Evolutionary conservation across 2,329 filamentous ascomycete species (phyloP).

Genomic region (Sporothrix globosa): DNA sequence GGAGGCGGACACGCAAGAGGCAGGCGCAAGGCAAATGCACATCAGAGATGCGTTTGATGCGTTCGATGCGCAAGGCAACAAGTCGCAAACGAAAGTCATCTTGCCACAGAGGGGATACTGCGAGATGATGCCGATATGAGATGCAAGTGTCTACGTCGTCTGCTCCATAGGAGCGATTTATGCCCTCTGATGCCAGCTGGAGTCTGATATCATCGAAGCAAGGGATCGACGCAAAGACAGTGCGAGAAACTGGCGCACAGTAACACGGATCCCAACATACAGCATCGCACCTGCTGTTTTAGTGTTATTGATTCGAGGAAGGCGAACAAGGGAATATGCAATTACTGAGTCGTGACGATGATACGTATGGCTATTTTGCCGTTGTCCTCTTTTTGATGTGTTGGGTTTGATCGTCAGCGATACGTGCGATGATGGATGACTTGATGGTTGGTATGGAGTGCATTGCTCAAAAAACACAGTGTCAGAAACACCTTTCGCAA

Average conservation of each 20-base stretch:
- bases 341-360: no score
- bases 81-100: constrained; percentile 9
- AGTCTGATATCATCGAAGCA: constrained; percentile 2
- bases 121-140: constrained; percentile 6
- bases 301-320: not conserved
- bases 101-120: not conserved
- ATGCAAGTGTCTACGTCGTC: not conserved
- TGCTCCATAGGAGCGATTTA: not conserved
- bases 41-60: not conserved
- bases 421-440: not conserved
- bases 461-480: not conserved
- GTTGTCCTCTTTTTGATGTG: not conserved
- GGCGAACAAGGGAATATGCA: no score
- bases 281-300: not conserved
- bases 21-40: constrained; percentile 10
- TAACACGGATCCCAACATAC: not conserved
- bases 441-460: not conserved
- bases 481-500: not conserved
- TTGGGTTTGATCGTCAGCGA: not conserved
- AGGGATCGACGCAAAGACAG: not conserved
- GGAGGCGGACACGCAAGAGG: not conserved
- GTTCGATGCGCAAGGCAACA: not conserved
- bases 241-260: not conserved
- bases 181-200: not conserved
- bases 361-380: not conserved